Conservation (phyloP, 192 early-diverging fungal genomes). For the Coemansia sp. region DNA sequence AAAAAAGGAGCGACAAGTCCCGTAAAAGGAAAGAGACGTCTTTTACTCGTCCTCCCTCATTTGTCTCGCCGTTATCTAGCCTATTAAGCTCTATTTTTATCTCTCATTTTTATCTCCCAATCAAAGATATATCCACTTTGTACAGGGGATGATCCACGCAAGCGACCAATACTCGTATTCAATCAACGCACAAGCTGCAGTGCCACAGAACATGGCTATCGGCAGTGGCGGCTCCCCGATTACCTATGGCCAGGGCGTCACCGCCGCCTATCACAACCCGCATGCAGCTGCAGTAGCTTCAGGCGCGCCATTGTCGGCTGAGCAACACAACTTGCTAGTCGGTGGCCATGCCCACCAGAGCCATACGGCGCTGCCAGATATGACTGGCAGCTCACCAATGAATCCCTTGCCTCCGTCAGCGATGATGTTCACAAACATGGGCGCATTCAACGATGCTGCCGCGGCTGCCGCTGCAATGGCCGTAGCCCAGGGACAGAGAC, state of each 20-base stretch:
- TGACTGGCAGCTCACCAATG: slow-evolving; percentile 22
- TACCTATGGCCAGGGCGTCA: slow-evolving; percentile 25
- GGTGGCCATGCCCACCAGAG: slow-evolving; percentile 14
- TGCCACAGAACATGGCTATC: slow-evolving; percentile 4
- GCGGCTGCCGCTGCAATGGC: slow-evolving; percentile 43
- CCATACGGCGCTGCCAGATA: slow-evolving; percentile 11
- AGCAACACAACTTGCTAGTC: slow-evolving; percentile 15
- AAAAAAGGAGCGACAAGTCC: background rate
- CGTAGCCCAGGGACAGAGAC: slow-evolving; percentile 20
- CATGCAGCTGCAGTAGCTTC: slow-evolving; percentile 3
- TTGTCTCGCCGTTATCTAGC: background rate
- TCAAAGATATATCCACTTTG: background rate
- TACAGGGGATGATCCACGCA: slow-evolving; percentile 48
- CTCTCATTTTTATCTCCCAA: slow-evolving; percentile 2
- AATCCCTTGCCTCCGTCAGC: slow-evolving; percentile 17
- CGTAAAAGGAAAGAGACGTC: background rate
- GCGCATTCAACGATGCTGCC: slow-evolving; percentile 31
- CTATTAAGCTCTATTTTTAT: slow-evolving; percentile 3
- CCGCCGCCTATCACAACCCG: slow-evolving; percentile 10
- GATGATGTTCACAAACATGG: slow-evolving; percentile 49
- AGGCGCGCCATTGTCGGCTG: slow-evolving; percentile 6
- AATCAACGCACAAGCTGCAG: slow-evolving; percentile 21
- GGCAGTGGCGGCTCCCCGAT: slow-evolving; percentile 21
- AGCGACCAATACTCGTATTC: slow-evolving; percentile 47
- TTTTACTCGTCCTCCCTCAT: background rate